These are phyloP conservation scores for Magnaporthiopsis incrustans DNA, from an alignment of 2,329 filamentous ascomycete species.

Conservation along the genomic window DNA sequence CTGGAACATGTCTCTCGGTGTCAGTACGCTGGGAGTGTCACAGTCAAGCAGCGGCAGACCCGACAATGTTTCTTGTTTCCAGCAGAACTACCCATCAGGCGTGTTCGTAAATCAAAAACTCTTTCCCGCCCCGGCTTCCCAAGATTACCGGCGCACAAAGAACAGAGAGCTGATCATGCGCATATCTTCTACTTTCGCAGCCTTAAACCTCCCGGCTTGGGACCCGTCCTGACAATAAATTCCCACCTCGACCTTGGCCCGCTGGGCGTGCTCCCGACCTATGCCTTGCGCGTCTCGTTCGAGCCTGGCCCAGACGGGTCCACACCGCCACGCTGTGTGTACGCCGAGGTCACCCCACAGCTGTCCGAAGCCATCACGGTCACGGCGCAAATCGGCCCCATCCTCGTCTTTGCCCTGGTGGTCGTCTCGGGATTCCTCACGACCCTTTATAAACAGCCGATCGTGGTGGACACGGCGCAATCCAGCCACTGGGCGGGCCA, in stretches of 20 bases:
- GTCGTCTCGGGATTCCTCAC: neutral
- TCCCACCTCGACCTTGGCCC: neutral
- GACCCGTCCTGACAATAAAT: neutral
- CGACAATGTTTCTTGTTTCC: neutral
- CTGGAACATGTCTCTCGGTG: neutral
- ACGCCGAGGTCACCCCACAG: neutral
- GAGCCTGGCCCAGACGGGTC: neutral
- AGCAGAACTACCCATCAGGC: neutral
- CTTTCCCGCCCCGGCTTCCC: too few species aligned
- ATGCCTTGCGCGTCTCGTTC: neutral
- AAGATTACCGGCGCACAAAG: neutral
- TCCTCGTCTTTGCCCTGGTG: neutral
- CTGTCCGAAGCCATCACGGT: neutral
- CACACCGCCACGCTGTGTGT: neutral
- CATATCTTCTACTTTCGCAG: neutral
- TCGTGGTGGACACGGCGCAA: neutral
- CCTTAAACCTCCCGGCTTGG: neutral
- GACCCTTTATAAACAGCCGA: neutral
- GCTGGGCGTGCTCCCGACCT: neutral
- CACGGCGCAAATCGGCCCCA: neutral
- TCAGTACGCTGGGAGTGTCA: neutral
- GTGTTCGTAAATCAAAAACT: neutral
- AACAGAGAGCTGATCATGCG: neutral
- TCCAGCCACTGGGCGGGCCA: neutral
- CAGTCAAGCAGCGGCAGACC: neutral